phyloP scores from a whole-genome alignment of 1,284 basidiomycete species.

The Malassezia furfur region DNA sequence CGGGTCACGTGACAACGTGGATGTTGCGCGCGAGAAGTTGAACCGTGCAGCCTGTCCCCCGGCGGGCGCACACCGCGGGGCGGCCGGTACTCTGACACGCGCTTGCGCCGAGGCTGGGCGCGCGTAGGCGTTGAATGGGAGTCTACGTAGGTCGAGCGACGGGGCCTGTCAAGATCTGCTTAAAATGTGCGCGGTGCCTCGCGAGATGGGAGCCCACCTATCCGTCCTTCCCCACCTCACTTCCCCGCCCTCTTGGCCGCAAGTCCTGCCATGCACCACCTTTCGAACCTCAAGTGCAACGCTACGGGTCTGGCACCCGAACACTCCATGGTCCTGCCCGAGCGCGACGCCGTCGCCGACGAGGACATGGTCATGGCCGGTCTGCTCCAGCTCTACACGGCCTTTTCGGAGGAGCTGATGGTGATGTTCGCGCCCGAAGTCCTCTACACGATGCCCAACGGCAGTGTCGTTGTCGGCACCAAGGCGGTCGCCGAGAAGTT shows the following conservation, averaged over 20 bases:
- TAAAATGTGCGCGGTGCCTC: background rate
- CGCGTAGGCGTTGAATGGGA: background rate
- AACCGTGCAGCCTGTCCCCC: background rate
- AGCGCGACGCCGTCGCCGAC: constrained; percentile 28
- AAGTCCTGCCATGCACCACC: constrained; percentile 27
- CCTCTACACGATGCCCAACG: constrained; percentile 37
- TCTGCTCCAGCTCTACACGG: constrained; percentile 33
- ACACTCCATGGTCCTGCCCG: constrained; percentile 42
- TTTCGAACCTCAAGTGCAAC: constrained; percentile 39
- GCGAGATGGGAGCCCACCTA: background rate
- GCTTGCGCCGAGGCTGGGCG: too few relatives aligned
- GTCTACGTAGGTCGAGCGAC: background rate
- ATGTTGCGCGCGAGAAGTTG: constrained; percentile 1
- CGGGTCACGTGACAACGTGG: background rate
- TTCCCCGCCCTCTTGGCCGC: background rate
- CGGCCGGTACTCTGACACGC: too few relatives aligned
- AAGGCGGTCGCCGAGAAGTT: constrained; percentile 18
- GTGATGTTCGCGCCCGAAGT: constrained; percentile 35
- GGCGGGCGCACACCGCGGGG: too few relatives aligned
- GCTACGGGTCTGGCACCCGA: constrained; percentile 45
- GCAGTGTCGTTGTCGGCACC: constrained; percentile 39
- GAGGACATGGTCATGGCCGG: constrained; percentile 32
- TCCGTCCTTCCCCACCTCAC: background rate
- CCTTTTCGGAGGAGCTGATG: constrained; percentile 19
- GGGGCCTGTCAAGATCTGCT: background rate